phyloP scores from a whole-genome alignment of 2,329 filamentous ascomycete genomes.

The Microdochium bolleyi region DNA sequence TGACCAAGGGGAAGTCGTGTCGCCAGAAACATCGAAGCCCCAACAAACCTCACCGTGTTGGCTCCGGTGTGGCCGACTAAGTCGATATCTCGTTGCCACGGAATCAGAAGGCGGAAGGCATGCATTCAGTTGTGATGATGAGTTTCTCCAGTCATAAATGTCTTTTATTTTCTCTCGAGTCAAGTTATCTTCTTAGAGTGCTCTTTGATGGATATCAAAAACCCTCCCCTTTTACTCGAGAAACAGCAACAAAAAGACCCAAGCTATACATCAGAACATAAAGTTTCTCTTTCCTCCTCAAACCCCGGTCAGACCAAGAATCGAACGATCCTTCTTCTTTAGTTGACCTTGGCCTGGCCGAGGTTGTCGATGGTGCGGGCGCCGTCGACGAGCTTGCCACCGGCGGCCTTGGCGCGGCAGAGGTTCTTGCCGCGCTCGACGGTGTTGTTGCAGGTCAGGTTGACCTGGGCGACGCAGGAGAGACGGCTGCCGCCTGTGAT shows the following conservation, averaged over 20 bases:
- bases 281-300: background rate
- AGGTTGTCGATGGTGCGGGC: background rate
- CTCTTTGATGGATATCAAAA: no score
- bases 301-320: background rate
- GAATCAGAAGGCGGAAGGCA: no score
- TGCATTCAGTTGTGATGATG: no score
- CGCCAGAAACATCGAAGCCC: no score
- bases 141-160: background rate
- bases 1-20: no score
- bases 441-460: constrained; percentile 4
- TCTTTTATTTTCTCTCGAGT: background rate
- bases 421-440: constrained; percentile 8
- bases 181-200: background rate
- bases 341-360: background rate
- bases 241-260: background rate
- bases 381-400: background rate
- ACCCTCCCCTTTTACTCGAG: no score
- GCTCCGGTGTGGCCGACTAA: no score
- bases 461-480: constrained; percentile 6
- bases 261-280: background rate
- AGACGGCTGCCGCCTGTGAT: constrained; percentile 4
- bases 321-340: background rate
- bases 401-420: constrained; percentile 3
- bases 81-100: no score
- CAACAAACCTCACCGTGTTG: no score